phyloP scores from a whole-genome alignment of 192 early-diverging fungal species.

The Coemansia reversa region DNA sequence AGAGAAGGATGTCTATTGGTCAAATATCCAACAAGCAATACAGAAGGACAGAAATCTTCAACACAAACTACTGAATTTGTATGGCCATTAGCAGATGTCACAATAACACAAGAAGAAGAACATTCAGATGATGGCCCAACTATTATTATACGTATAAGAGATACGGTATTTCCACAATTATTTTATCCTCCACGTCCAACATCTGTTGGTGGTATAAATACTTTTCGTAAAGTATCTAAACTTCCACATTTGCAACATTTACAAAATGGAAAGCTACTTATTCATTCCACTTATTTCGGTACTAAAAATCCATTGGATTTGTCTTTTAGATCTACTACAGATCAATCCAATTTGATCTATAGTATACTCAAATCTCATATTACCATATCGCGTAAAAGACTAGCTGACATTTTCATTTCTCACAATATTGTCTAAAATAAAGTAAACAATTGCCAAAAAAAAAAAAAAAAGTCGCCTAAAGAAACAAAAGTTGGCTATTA shows the following conservation, averaged over 20 bases:
- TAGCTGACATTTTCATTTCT: slow-evolving; percentile 31
- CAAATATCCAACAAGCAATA: background rate
- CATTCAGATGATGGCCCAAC: slow-evolving; percentile 6
- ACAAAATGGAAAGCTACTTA: background rate
- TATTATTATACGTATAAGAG: slow-evolving; percentile 13
- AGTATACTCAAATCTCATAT: background rate
- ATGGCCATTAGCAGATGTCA: slow-evolving; percentile 46
- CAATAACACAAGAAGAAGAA: background rate
- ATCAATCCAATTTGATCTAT: background rate
- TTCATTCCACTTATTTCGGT: slow-evolving; percentile 20
- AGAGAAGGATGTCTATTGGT: slow-evolving; percentile 29
- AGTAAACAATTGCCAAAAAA: too few relatives aligned
- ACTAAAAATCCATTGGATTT: slow-evolving; percentile 25
- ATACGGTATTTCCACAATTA: slow-evolving; percentile 28
- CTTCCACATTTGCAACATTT: background rate
- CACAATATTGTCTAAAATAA: slow-evolving; percentile 28
- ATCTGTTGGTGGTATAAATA: slow-evolving; percentile 34
- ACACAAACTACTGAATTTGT: slow-evolving; percentile 9
- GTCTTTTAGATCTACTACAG: slow-evolving; percentile 14
- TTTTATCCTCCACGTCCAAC: slow-evolving; percentile 39
- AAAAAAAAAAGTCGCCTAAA: too few relatives aligned
- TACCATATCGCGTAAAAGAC: slow-evolving; percentile 10
- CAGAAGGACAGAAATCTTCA: background rate
- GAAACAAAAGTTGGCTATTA: too few relatives aligned
- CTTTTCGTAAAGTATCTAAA: background rate